Evolutionary conservation across 371 early-diverging fungal species (phyloP).

Genomic region (Apophysomyces variabilis): DNA sequence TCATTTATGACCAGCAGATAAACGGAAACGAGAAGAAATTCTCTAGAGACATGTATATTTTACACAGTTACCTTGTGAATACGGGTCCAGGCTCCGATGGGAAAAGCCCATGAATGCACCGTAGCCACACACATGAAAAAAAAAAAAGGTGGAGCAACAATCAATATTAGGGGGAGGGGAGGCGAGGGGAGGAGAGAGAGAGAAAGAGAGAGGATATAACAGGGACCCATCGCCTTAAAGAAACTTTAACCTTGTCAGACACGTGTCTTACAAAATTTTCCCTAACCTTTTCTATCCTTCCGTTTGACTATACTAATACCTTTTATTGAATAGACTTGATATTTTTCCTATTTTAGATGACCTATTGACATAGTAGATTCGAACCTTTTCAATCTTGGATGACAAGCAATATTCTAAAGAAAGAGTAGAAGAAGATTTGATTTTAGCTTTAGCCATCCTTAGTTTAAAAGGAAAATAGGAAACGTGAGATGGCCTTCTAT

Average conservation of each 20-base stretch:
- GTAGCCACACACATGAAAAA: background rate
- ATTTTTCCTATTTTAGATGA: too few relatives aligned
- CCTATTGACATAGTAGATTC: too few relatives aligned
- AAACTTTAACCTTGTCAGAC: conserved; percentile 8
- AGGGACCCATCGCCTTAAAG: background rate
- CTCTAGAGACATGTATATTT: too few relatives aligned
- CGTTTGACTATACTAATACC: too few relatives aligned
- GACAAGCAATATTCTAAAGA: too few relatives aligned
- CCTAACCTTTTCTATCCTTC: background rate
- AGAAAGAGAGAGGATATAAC: background rate
- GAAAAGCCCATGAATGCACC: conserved; percentile 5
- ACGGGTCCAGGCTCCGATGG: background rate
- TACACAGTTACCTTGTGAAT: background rate
- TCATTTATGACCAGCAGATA: background rate
- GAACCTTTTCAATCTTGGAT: too few relatives aligned
- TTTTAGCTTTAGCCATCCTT: too few relatives aligned
- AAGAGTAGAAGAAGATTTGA: too few relatives aligned
- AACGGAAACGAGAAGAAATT: too few relatives aligned
- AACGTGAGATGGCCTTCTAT: background rate
- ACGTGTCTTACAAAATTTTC: background rate
- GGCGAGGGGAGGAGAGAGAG: background rate
- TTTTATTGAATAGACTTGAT: too few relatives aligned
- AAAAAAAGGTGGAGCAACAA: too few relatives aligned
- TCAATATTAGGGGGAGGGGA: too few relatives aligned
- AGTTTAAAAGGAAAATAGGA: background rate